Base-by-base conservation (phyloP, 768 basidiomycete genomes). In the Leccinum boreale region DNA sequence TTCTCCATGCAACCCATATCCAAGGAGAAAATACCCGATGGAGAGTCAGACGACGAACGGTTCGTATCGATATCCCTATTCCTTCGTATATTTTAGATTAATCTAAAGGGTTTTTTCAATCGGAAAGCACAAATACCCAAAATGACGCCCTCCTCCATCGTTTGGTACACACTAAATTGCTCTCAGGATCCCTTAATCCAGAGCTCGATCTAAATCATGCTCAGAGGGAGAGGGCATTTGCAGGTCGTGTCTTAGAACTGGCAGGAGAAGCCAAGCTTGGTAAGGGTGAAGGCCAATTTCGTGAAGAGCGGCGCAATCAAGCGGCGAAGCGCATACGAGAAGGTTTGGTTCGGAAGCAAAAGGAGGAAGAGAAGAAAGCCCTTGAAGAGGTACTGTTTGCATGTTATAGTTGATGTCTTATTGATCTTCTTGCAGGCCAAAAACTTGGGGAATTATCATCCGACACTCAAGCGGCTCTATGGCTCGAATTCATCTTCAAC, bases 361-460 rank as follows among this genome's bases (percentile, higher is more conserved):
- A 78, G 58, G 80, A 86, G 60, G 73, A 82, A 54, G 78, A 79
- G 31, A 68, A 75, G 51, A 79, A 80, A 57, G 67, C 81, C 42
- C 73, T 92, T 8, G 85, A 89, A 67, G 87, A 92, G 84, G 92
- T 91, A 45, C 45, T 69, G 65, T 23, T 19, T 57, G n/a, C 14
- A 42, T 24, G 17, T 21, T 5, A 26, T 10, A 2, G 10, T 50
- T 24, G 12, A 50, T 12, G 11, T 47, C 54, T 53, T 29, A 28
- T 63, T 61, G 49, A 61, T 57, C 36, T 58, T 12, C 56, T 24
- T 19, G 31, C 55, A 94, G 92, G 90, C 90, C 5, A 94, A 92
- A 73, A 81, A 89, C 61, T 60, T 90, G 59, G 92, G 92, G 17
- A 93, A 92, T 69, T 94, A 92, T 68, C 90, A 94, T 63, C 90